These are phyloP conservation scores for Fraxinus ornus DNA, from an alignment of 305 asterid genomes.

Conservation along the genomic window DNA sequence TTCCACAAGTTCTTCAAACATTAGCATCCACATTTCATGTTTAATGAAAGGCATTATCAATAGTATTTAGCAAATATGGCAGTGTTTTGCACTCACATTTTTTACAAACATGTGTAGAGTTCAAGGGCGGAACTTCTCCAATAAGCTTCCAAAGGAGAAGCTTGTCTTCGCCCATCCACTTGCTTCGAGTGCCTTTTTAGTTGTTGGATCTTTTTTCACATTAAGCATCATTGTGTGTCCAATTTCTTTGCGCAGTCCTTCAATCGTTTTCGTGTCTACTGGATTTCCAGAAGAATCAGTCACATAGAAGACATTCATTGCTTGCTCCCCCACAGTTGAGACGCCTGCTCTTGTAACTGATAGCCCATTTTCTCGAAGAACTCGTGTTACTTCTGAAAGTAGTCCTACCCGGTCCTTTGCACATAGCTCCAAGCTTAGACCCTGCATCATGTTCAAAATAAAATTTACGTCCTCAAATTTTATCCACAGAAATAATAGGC, in stretches of 20 bases:
- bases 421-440: conserved; percentile 75
- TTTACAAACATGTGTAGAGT: conserved; percentile 15
- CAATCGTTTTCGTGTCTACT: conserved; percentile 64
- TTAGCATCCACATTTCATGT: not conserved
- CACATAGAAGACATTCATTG: conserved; percentile 71
- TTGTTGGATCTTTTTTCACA: conserved; percentile 62
- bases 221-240: conserved; percentile 82
- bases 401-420: conserved; percentile 92
- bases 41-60: conserved; percentile 5
- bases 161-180: conserved; percentile 71
- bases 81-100: not conserved
- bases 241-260: conserved; percentile 65
- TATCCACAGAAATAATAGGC: not conserved
- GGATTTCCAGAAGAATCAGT: conserved; percentile 81
- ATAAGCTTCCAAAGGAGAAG: conserved; percentile 79
- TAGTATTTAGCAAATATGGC: not conserved
- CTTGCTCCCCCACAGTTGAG: conserved; percentile 81
- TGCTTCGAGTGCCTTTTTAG: conserved; percentile 47
- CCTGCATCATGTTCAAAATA: conserved; percentile 38
- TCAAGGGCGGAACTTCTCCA: conserved; percentile 58
- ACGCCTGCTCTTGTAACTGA: conserved; percentile 91
- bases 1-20: conserved; percentile 22
- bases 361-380: conserved; percentile 81
- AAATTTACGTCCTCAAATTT: not conserved
- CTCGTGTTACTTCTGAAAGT: conserved; percentile 82